These are phyloP conservation scores for Stygiomarasmius scandens DNA, from an alignment of 1,284 basidiomycete species.

Conservation along the genomic window DNA sequence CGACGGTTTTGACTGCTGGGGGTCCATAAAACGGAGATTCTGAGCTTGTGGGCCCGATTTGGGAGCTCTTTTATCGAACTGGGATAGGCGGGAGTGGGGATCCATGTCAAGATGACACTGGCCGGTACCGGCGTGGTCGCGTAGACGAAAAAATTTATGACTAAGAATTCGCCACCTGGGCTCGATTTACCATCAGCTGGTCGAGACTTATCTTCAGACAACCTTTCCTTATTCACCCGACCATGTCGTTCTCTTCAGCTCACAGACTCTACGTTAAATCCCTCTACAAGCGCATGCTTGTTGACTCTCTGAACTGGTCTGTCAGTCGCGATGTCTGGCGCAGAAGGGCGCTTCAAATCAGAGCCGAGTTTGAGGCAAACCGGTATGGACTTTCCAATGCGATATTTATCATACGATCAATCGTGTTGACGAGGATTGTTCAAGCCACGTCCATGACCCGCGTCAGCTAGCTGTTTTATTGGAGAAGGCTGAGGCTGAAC, in stretches of 20 bases:
- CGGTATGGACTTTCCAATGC: slow-evolving; percentile 55
- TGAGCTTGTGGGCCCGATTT: slow-evolving; percentile 58
- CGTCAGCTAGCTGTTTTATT: slow-evolving; percentile 82
- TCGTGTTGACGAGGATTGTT: slow-evolving; percentile 12
- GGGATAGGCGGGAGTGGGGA: slow-evolving; percentile 70
- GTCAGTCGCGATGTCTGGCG: slow-evolving; percentile 87
- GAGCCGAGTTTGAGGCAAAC: slow-evolving; percentile 92
- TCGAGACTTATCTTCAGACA: slow-evolving; percentile 11
- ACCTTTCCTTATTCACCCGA: slow-evolving; percentile 19
- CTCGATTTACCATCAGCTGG: not conserved
- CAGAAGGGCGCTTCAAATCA: slow-evolving; percentile 78
- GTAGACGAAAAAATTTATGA: not conserved
- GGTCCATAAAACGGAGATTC: slow-evolving; percentile 48
- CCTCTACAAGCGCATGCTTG: slow-evolving; percentile 86
- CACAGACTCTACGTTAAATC: slow-evolving; percentile 90
- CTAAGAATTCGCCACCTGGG: not conserved
- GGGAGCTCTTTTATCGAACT: slow-evolving; percentile 64
- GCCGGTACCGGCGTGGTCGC: not conserved
- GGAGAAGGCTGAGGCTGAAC: slow-evolving; percentile 78
- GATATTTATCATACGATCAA: not conserved
- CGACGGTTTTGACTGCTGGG: slow-evolving; percentile 34
- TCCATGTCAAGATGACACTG: slow-evolving; percentile 51
- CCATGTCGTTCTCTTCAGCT: slow-evolving; percentile 71
- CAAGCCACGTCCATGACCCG: slow-evolving; percentile 87
- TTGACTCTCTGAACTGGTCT: slow-evolving; percentile 88